Percentiles rank a stretch among this genome's conserved stretches.
Conservation (phyloP, 1,284 basidiomycete genomes). For the Agaricales sp. region DNA sequence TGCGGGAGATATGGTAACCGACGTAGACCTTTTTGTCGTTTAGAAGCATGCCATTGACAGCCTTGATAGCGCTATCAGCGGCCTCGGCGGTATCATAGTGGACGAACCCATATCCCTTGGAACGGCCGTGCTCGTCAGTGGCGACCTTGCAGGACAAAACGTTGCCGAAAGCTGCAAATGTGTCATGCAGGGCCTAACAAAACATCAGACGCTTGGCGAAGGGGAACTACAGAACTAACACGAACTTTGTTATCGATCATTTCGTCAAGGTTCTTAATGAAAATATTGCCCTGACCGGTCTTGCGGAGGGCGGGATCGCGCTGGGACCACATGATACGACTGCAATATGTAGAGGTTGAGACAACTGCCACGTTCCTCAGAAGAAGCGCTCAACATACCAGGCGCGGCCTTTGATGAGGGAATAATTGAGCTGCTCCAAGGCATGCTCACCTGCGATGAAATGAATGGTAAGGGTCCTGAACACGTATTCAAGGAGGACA, state of each 20-base stretch:
- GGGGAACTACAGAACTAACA: constrained; percentile 3
- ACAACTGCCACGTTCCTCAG: constrained; percentile 5
- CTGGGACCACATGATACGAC: constrained; percentile 99
- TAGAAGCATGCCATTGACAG: constrained; percentile 98
- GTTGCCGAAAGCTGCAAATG: constrained; percentile 98
- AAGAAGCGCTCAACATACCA: constrained; percentile 47
- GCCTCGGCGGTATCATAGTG: constrained; percentile 99
- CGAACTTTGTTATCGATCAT: constrained; percentile 95
- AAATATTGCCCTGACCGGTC: constrained; percentile 99
- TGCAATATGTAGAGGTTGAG: constrained; percentile 21
- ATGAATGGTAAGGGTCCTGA: constrained; percentile 10
- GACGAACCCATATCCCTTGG: constrained; percentile 96
- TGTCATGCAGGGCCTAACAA: constrained; percentile 89
- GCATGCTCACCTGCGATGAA: constrained; percentile 77
- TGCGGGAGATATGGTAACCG: constrained; percentile 95
- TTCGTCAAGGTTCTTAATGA: constrained; percentile 99
- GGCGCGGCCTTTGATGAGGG: constrained; percentile 94
- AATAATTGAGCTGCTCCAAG: constrained; percentile 99
- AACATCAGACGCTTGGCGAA: neutral
- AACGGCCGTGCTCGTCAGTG: constrained; percentile 85
- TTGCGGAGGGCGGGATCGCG: constrained; percentile 98
- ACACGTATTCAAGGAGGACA: constrained; percentile 4
- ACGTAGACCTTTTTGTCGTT: constrained; percentile 99
- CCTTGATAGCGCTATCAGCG: constrained; percentile 93
- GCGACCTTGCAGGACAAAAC: constrained; percentile 99